Percentiles rank a stretch among this genome's conserved stretches.
phyloP scores from a whole-genome alignment of 2,329 filamentous ascomycete genomes.

The Stemphylium vesicarium region DNA sequence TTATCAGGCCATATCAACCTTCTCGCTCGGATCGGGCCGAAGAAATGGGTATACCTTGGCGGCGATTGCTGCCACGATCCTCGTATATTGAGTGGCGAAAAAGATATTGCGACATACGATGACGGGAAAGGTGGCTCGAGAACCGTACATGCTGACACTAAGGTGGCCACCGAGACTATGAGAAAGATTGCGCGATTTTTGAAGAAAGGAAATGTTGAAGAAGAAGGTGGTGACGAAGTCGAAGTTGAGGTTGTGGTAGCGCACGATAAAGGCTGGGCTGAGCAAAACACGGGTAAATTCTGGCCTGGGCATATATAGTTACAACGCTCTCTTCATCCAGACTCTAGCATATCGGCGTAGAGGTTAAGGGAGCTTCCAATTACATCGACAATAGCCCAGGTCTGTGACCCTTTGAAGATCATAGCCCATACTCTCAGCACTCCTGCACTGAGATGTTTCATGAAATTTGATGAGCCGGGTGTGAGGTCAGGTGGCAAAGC shows the following conservation, averaged over 20 bases:
- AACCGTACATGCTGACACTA: conserved; percentile 60
- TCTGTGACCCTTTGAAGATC: conserved; percentile 52
- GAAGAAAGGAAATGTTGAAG: conserved; percentile 24
- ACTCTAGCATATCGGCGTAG: conserved; percentile 50
- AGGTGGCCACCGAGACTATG: conserved; percentile 54
- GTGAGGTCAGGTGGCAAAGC: conserved; percentile 36
- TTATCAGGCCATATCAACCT: conserved; percentile 60
- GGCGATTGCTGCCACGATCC: conserved; percentile 63
- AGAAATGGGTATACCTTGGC: conserved; percentile 57
- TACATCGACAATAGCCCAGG: conserved; percentile 53
- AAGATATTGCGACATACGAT: conserved; percentile 59
- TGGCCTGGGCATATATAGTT: conserved; percentile 28
- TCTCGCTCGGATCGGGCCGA: conserved; percentile 49
- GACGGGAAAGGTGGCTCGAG: conserved; percentile 53
- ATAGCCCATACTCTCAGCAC: conserved; percentile 52
- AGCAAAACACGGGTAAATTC: conserved; percentile 44
- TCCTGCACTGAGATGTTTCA: conserved; percentile 48
- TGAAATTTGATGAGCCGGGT: conserved; percentile 41
- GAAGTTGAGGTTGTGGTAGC: conserved; percentile 57
- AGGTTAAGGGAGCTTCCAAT: conserved; percentile 52
- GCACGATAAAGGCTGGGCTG: conserved; percentile 59
- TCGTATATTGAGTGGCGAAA: conserved; percentile 59
- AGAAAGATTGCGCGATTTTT: conserved; percentile 49
- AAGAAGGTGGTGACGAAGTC: conserved; percentile 33
- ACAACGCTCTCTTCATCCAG: conserved; percentile 36